Conservation (phyloP, 2,329 filamentous ascomycete genomes). For the Fusarium sororula region DNA sequence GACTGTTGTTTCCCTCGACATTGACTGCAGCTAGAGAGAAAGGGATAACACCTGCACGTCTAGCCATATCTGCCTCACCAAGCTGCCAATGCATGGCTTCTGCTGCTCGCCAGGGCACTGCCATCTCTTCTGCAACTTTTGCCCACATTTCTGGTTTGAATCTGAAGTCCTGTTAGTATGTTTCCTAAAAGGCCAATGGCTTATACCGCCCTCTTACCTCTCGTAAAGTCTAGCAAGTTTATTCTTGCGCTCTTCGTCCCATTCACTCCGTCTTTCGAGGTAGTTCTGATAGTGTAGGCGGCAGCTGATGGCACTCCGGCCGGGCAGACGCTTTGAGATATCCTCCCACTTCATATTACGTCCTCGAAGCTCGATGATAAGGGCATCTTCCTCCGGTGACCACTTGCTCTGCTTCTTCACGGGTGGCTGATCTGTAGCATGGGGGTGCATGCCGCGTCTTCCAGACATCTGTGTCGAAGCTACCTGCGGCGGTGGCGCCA, state of each 20-base stretch:
- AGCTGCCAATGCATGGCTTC: conserved; percentile 99
- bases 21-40: conserved; percentile 75
- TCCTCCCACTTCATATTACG: conserved; percentile 99
- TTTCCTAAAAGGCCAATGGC: background rate
- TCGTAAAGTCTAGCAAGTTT: conserved; percentile 95
- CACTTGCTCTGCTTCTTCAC: conserved; percentile 97
- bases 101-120: conserved; percentile 91
- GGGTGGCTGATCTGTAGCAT: conserved; percentile 72
- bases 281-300: conserved; percentile 98
- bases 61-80: conserved; percentile 92
- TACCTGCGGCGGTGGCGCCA: conserved; percentile 41
- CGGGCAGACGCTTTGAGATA: conserved; percentile 89
- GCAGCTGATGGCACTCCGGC: conserved; percentile 92
- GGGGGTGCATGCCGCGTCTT: conserved; percentile 52
- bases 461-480: conserved; percentile 46
- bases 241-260: conserved; percentile 98
- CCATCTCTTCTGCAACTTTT: conserved; percentile 94
- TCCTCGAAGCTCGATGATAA: conserved; percentile 90
- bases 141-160: conserved; percentile 99
- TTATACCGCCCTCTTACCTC: conserved; percentile 66
- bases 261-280: conserved; percentile 88
- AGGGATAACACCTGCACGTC: conserved; percentile 86
- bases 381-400: conserved; percentile 91
- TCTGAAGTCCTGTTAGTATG: conserved; percentile 58
- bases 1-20: conserved; percentile 53